These are phyloP conservation scores for Xylaria flabelliformis DNA, from an alignment of 495 filamentous ascomycete species.

Conservation along the genomic window DNA sequence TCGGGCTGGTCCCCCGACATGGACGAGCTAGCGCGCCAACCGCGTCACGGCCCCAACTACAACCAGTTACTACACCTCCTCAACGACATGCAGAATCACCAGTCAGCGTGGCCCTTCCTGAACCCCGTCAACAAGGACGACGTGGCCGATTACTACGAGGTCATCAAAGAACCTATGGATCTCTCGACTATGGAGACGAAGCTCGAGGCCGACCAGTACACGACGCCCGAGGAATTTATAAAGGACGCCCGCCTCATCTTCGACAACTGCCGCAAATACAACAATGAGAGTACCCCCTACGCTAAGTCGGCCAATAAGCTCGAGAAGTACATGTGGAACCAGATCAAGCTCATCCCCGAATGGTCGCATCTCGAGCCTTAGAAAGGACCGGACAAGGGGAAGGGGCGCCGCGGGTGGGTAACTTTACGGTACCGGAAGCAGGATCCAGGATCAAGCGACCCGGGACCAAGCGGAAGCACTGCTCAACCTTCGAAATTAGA, in stretches of 20 bases:
- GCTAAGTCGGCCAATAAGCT: constrained; percentile 94
- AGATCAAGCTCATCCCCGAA: constrained; percentile 92
- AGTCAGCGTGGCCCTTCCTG: constrained; percentile 90
- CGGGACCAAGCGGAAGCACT: not conserved
- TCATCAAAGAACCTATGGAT: constrained; percentile 98
- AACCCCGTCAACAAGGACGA: constrained; percentile 94
- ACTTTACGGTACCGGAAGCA: not conserved
- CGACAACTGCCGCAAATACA: constrained; percentile 93
- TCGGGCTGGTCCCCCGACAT: constrained; percentile 97
- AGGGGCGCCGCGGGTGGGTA: not conserved
- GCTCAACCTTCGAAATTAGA: not conserved
- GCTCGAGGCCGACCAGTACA: constrained; percentile 91
- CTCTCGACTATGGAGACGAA: constrained; percentile 94
- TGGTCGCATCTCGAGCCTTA: constrained; percentile 76
- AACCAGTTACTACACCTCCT: constrained; percentile 90
- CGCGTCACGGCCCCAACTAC: constrained; percentile 97
- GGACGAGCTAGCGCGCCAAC: constrained; percentile 94
- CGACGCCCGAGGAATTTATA: constrained; percentile 90
- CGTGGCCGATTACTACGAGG: constrained; percentile 96
- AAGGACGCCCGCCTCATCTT: constrained; percentile 90
- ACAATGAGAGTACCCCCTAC: constrained; percentile 93
- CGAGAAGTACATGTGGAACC: constrained; percentile 95
- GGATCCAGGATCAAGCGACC: not conserved
- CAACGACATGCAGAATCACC: constrained; percentile 94
- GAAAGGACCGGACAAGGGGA: constrained; percentile 21